These are phyloP conservation scores for Smallanthus sonchifolius DNA, from an alignment of 129 eudicot species.

Conservation along the genomic window DNA sequence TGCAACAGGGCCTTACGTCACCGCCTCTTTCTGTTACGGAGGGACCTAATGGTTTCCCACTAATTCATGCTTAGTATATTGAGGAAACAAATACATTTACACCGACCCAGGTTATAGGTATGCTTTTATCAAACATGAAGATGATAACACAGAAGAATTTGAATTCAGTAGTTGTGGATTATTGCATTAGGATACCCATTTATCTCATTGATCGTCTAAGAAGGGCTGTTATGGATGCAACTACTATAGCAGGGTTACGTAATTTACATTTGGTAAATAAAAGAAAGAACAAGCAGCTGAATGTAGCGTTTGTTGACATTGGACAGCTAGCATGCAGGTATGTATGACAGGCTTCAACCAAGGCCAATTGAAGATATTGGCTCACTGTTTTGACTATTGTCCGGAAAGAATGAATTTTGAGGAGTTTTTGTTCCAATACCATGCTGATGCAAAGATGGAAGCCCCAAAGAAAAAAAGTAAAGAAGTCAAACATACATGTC, in stretches of 20 bases:
- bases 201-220: conserved; percentile 88
- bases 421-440: conserved; percentile 71
- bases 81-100: conserved; percentile 70
- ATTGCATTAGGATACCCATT: conserved; percentile 89
- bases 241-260: conserved; percentile 80
- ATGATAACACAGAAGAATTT: conserved; percentile 74
- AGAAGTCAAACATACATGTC: conserved; percentile 61
- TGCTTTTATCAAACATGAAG: conserved; percentile 78
- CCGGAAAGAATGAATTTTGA: conserved; percentile 90
- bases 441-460: conserved; percentile 82
- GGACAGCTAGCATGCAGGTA: conserved; percentile 97
- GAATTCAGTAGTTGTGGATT: conserved; percentile 83
- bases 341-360: conserved; percentile 87
- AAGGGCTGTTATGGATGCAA: conserved; percentile 84
- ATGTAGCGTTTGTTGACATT: conserved; percentile 84
- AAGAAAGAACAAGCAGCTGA: conserved; percentile 71
- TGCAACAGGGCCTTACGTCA: conserved; percentile 70
- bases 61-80: conserved; percentile 67
- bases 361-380: conserved; percentile 72
- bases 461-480: conserved; percentile 89
- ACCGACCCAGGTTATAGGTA: conserved; percentile 80
- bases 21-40: conserved; percentile 70
- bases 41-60: conserved; percentile 83
- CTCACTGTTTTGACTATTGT: conserved; percentile 77
- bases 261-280: conserved; percentile 82